Evolutionary conservation across 495 filamentous ascomycete genomes (phyloP), one percentile per base, ranked within the genome.

Genomic region (Penicillium arizonense): DNA sequence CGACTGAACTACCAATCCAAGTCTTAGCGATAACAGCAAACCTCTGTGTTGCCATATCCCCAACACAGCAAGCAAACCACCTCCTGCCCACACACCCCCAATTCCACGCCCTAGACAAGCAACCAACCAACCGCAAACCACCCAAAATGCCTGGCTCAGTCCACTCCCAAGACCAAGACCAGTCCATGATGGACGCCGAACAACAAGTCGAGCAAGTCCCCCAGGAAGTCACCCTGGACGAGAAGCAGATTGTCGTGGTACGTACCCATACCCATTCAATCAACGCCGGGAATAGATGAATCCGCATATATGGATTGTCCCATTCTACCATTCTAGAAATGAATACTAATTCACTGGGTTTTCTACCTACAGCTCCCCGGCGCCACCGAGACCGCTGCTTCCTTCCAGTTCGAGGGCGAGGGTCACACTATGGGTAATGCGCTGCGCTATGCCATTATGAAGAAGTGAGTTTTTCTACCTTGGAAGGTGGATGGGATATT

Each of bases 341-440:
- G 23, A 24, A 24, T 24, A 24, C 23, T 6, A 6, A 24, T 6
- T 24, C 3, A 24, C 23, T 24, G 3, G 5, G 9, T 28, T 11
- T 33, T 47, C 37, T 49, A 89, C 28, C 2, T 13, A 8, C 39
- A 50, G 87, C 72, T 91, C 39, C 84, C 87, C 55, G 87, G 87
- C 35, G 84, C 85, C 44, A 82, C 82, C 36, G 82, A 84, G 39
- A 88, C 81, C 7, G 85, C 86, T 5, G 86, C 87, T 12, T 88
- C 85, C 13, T 98, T 97, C 64, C 88, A 97, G 69, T 93, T 98
- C 58, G 80, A 87, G 43, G 82, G 87, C 23, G 94, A 98, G 69
- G 93, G 94, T 18, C 94, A 98, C 65, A 98, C 94, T 0, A 75
- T 98, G 52, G 94, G 95, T 3, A 98, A 98, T 71, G 90, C 93